A percentile compares a stretch with the other conserved stretches of the same genome.
These are phyloP conservation scores for Copromyces sp. DNA, from an alignment of 495 filamentous ascomycete species.

Conservation along the genomic window DNA sequence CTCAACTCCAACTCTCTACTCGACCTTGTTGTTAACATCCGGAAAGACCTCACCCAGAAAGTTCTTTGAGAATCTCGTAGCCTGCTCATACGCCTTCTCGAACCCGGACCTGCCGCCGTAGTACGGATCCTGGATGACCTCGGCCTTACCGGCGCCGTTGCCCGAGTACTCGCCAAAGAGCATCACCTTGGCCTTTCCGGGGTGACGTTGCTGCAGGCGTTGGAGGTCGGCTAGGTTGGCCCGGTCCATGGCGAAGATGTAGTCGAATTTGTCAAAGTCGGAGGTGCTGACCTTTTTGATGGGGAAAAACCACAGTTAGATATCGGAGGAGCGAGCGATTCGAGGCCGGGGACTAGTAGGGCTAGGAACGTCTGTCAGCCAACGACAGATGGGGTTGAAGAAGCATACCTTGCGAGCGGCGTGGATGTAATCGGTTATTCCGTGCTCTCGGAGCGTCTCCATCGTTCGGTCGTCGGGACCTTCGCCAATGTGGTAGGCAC, in stretches of 20 bases:
- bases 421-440: conserved; percentile 68
- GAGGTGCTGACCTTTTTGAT: conserved; percentile 20
- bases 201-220: conserved; percentile 44
- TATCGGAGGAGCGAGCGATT: not conserved
- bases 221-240: conserved; percentile 67
- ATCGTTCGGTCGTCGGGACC: conserved; percentile 77
- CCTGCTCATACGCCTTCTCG: conserved; percentile 76
- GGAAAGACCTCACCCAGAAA: conserved; percentile 51
- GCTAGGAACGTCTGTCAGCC: not conserved
- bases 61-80: conserved; percentile 64
- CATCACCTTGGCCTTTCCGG: conserved; percentile 52
- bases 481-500: conserved; percentile 66
- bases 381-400: not conserved
- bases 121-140: conserved; percentile 85
- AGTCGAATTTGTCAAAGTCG: conserved; percentile 80
- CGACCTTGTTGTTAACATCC: conserved; percentile 14
- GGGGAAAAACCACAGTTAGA: not conserved
- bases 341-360: not conserved
- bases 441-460: conserved; percentile 62
- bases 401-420: conserved; percentile 57
- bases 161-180: conserved; percentile 79
- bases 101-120: conserved; percentile 81
- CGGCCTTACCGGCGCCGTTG: conserved; percentile 39
- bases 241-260: conserved; percentile 89
- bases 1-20: not conserved